Base-by-base conservation (phyloP, 768 basidiomycete genomes). In the Dentipellis fragilis region DNA sequence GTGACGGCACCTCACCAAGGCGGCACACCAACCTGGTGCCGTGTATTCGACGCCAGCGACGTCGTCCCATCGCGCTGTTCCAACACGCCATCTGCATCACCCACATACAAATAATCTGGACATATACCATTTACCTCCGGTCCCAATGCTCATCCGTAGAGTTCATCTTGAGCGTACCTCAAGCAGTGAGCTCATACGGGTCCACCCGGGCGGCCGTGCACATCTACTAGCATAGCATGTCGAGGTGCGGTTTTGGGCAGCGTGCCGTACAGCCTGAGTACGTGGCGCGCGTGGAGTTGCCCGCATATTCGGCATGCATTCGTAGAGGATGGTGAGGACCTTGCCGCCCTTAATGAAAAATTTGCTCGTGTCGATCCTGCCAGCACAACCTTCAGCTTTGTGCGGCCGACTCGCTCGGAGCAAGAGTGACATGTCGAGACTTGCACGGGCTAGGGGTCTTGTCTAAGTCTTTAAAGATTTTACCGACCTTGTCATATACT, bases 61-160 rank as follows among this genome's bases (percentile, higher is more conserved):
- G 84, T 81, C 49, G 89, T 82, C 12, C 87, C 84, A 64, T 92
- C 82, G 51, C 91, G 77, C 38, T 90, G 72, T 80, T 87, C n/a
- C n/a, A 49, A 36, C 8, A 39, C 21, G 53, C 22, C 11, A 11
- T 14, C 39, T 17, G 47, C 19, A 29, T 35, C 14, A 10, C 42
- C 8, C 9, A 9, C 36, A 45, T 8, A n/a, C 34, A 9, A 40
- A n/a, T 40, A n/a, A n/a, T n/a, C n/a, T n/a, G n/a, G n/a, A 23
- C 46, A 69, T 83, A 62, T 51, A 96, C 91, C 42, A 93, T 97
- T 71, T 98, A 99, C 58, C 95, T 75, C 58, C 90, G 73, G 65
- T 98, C 96, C 96, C 96, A 99, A 69, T 99, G 98, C 63, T 98
- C 95, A 67, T 99, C 96, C 14, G 89, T 93, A 69, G 94, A 98